These are phyloP conservation scores for Parasarocladium wereldwijsianum DNA, from an alignment of 2,329 filamentous ascomycete genomes.

Conservation along the genomic window DNA sequence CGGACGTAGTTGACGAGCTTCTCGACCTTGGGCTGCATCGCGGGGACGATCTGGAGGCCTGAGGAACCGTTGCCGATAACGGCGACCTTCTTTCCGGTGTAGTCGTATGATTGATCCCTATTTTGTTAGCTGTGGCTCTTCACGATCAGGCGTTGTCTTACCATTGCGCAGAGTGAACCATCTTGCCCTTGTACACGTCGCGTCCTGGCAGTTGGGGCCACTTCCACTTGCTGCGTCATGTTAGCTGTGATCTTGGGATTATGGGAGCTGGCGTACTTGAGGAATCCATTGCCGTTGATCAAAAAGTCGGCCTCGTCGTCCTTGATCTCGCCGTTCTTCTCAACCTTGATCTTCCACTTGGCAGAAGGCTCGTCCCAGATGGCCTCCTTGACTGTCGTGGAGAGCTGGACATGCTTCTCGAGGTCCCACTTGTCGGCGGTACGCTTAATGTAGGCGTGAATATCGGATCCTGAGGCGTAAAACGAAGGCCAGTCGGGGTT, in stretches of 20 bases:
- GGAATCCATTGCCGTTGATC: conserved; percentile 7
- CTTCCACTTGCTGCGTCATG: conserved; percentile 21
- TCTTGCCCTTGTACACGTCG: conserved; percentile 28
- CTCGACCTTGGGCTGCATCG: conserved; percentile 12
- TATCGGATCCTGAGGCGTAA: conserved; percentile 7
- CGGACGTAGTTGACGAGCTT: conserved; percentile 26
- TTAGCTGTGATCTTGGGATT: neutral
- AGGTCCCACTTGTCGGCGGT: conserved; percentile 46
- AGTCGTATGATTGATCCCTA: conserved; percentile 31
- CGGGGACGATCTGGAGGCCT: conserved; percentile 36
- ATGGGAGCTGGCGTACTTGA: conserved; percentile 5
- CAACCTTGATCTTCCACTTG: conserved; percentile 5
- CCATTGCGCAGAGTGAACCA: conserved; percentile 40
- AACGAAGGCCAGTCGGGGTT: conserved; percentile 8
- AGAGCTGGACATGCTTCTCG: conserved; percentile 36
- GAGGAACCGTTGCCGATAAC: conserved; percentile 43
- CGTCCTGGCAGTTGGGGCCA: conserved; percentile 34
- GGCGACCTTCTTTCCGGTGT: conserved; percentile 33
- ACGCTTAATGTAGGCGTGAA: conserved; percentile 20
- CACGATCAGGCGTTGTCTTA: too few species aligned
- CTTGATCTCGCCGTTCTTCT: conserved; percentile 2
- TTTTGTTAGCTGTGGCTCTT: too few species aligned
- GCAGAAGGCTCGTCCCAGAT: conserved; percentile 4
- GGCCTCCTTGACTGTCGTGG: conserved; percentile 16
- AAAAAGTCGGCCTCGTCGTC: conserved; percentile 7